phyloP scores from a whole-genome alignment of 768 basidiomycete genomes.

The Tubosaeta sp. region DNA sequence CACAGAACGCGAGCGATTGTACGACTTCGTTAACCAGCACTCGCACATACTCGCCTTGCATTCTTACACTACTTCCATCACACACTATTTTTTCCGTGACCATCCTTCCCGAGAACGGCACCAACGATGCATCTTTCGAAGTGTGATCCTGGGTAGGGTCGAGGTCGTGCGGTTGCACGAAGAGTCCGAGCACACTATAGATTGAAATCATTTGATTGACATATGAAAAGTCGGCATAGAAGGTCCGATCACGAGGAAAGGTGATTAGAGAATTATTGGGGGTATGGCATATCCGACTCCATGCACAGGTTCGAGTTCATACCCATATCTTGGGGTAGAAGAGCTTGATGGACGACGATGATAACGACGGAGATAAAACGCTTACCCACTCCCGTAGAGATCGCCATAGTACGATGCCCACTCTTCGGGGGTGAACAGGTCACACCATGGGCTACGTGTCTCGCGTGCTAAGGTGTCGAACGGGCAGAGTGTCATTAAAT shows the following conservation, averaged over 20 bases:
- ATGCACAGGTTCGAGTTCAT: slow-evolving; percentile 62
- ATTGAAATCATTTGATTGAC: slow-evolving; percentile 81
- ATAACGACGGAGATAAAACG: not conserved
- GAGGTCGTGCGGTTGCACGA: slow-evolving; percentile 35
- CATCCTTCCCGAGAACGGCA: slow-evolving; percentile 71
- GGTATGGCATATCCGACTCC: slow-evolving; percentile 75
- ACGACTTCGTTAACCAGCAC: slow-evolving; percentile 71
- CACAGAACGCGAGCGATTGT: slow-evolving; percentile 57
- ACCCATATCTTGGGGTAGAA: slow-evolving; percentile 50
- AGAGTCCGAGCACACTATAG: slow-evolving; percentile 51
- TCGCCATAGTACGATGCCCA: slow-evolving; percentile 60
- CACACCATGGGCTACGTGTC: slow-evolving; percentile 59
- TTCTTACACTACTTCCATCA: slow-evolving; percentile 2
- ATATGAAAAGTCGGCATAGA: slow-evolving; percentile 82
- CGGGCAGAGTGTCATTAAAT: slow-evolving; percentile 66
- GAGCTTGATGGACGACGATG: too few relatives aligned
- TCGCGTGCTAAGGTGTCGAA: slow-evolving; percentile 61
- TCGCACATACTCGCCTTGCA: slow-evolving; percentile 48
- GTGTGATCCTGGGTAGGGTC: slow-evolving; percentile 22
- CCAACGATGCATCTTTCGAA: slow-evolving; percentile 37
- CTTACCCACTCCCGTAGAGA: slow-evolving; percentile 67
- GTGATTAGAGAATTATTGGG: slow-evolving; percentile 57
- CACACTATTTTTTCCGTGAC: slow-evolving; percentile 66
- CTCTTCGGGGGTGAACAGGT: slow-evolving; percentile 54
- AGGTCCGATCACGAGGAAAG: slow-evolving; percentile 62